Percentiles rank a stretch among this genome's conserved stretches.
phyloP scores from a whole-genome alignment of 352 stramenopile species.

The Phytopythium litorale region DNA sequence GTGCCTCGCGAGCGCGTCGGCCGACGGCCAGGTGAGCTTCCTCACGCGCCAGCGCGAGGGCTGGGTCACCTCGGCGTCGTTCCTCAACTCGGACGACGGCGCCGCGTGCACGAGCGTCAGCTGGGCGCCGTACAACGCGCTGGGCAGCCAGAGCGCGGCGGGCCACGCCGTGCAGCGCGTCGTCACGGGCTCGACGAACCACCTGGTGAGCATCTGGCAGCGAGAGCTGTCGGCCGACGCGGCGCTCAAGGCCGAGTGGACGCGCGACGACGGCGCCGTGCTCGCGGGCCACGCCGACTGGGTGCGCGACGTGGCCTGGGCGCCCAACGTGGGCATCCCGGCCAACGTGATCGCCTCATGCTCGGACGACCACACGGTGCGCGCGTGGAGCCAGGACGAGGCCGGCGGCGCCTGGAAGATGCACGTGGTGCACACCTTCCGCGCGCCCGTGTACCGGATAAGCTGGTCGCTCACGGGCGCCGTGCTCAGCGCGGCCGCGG shows the following conservation, averaged over 20 bases:
- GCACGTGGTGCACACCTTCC: conserved; percentile 67
- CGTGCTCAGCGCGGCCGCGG: conserved; percentile 58
- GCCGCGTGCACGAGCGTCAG: conserved; percentile 75
- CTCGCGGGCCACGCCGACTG: conserved; percentile 75
- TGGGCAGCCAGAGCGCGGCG: conserved; percentile 63
- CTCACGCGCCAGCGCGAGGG: conserved; percentile 78
- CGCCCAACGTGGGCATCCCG: conserved; percentile 79
- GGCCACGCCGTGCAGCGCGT: conserved; percentile 64
- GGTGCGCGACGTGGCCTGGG: conserved; percentile 82
- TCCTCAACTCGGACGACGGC: conserved; percentile 70
- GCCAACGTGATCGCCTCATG: conserved; percentile 75
- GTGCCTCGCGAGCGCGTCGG: conserved; percentile 71
- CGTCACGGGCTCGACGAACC: conserved; percentile 67
- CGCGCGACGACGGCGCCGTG: conserved; percentile 31
- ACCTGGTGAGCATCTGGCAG: conserved; percentile 59
- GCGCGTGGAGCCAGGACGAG: conserved; percentile 77
- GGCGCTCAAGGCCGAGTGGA: conserved; percentile 15
- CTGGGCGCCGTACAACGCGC: conserved; percentile 85
- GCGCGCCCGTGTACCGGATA: conserved; percentile 72
- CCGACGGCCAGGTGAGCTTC: conserved; percentile 82
- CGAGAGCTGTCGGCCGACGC: conserved; percentile 32
- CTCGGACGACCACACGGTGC: conserved; percentile 82
- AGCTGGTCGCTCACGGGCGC: conserved; percentile 77
- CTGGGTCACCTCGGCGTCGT: conserved; percentile 75
- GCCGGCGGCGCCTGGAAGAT: conserved; percentile 51